These are phyloP conservation scores for Aspergillus affinis DNA, from an alignment of 495 filamentous ascomycete genomes.

Conservation along the genomic window DNA sequence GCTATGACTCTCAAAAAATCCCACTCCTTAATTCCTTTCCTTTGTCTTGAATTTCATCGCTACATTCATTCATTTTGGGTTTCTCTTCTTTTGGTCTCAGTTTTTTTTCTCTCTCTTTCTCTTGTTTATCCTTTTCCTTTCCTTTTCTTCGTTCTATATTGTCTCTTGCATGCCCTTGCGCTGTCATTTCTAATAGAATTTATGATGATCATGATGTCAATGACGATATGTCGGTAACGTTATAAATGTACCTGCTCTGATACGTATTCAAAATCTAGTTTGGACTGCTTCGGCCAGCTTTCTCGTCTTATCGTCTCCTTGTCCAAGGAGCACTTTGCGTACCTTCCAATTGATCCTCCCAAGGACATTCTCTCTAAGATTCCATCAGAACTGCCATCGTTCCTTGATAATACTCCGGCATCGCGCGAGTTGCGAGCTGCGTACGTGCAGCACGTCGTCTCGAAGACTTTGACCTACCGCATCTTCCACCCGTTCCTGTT, in stretches of 20 bases:
- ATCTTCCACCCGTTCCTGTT: constrained; percentile 67
- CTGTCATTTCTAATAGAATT: constrained; percentile 28
- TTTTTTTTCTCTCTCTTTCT: constrained; percentile 16
- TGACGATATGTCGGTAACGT: constrained; percentile 37
- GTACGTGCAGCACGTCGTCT: constrained; percentile 60
- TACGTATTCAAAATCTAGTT: constrained; percentile 45
- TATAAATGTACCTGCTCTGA: constrained; percentile 46
- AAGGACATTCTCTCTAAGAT: constrained; percentile 52
- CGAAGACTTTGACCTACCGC: constrained; percentile 58
- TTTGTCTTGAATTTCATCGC: neutral
- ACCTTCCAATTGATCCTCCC: constrained; percentile 57
- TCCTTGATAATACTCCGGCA: constrained; percentile 51
- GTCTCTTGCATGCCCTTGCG: constrained; percentile 10
- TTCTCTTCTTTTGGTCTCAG: constrained; percentile 12
- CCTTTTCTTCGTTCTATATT: constrained; percentile 15
- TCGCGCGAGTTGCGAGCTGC: constrained; percentile 58
- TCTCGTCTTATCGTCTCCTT: constrained; percentile 58
- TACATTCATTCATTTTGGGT: constrained; percentile 10
- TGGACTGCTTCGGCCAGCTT: constrained; percentile 59
- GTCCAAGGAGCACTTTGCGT: constrained; percentile 56
- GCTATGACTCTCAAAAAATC: neutral
- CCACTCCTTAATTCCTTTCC: neutral
- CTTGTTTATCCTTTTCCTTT: constrained; percentile 22
- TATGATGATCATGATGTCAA: constrained; percentile 24
- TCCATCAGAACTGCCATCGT: constrained; percentile 55